Base-by-base conservation (phyloP, 768 basidiomycete species). In the Pleurotus pulmonarius region DNA sequence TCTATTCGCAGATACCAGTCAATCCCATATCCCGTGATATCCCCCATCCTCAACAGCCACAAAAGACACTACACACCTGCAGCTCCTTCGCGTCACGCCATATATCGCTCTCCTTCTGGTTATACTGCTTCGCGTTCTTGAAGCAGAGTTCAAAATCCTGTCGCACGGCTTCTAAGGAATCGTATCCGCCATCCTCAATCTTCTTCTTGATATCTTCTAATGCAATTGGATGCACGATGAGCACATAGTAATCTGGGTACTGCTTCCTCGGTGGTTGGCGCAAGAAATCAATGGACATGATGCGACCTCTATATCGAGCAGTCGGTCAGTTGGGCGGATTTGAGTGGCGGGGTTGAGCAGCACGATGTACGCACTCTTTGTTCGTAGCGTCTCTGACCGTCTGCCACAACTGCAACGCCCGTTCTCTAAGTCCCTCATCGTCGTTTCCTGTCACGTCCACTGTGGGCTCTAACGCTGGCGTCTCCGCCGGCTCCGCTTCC, bases 191-290 rank as follows among this genome's bases (percentile, higher is more conserved):
- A 49, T 73, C 71, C 46, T 88, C 86, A 24, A 94, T 77, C 64
- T 83, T 81, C 63, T 83, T 80, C 79, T 92, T 92, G 74, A 97
- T 93, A 60, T 95, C 92, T 44, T 92, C 89, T 49, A 97, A 76
- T 24, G 91, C 86, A 62, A 97, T 92, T 26, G 95, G 94, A 22
- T 82, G 76, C 62, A 84, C 76, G 66, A 95, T 96, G 61, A 87
- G 59, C 20, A 70, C 67, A 71, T 95, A 97, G 72, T 98, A 98
- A 74, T 95, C 94, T 40, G 92, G 83, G 70, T 90, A 92, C 56
- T 76, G 75, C 56, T 84, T 81, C 71, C 86, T 89, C 44, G 83
- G 78, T 16, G 89, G 89, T 61, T 85, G 80, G 57, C 80, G 81
- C 64, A 87, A 67, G 69, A 92, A 94, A 63, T 82, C 83, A 58